Percentiles rank a stretch among this genome's conserved stretches.
Evolutionary conservation across 2,329 filamentous ascomycete species (phyloP).

Genomic region (Colletotrichum zoysiae): DNA sequence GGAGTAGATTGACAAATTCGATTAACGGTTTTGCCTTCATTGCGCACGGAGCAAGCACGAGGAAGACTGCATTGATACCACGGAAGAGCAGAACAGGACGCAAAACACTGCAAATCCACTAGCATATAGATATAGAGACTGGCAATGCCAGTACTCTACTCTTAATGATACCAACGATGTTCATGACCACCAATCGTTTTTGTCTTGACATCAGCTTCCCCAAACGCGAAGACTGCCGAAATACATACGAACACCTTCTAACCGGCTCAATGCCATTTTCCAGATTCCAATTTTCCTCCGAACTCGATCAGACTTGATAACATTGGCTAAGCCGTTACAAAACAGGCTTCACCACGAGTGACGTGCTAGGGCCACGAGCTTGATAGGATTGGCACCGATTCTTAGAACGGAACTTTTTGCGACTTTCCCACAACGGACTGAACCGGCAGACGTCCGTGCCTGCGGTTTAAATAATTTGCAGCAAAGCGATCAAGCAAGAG

Average conservation of each 20-base stretch:
- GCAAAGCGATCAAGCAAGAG: neutral
- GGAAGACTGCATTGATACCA: constrained; percentile 6
- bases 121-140: constrained; percentile 25
- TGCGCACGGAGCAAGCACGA: neutral
- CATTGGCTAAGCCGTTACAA: neutral
- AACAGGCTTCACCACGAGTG: constrained; percentile 1
- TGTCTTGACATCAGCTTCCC: neutral
- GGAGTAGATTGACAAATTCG: neutral
- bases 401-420: constrained; percentile 15
- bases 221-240: neutral
- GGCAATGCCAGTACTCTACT: constrained; percentile 17
- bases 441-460: neutral
- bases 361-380: constrained; percentile 1
- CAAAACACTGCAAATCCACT: constrained; percentile 10
- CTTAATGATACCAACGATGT: constrained; percentile 36
- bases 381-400: neutral
- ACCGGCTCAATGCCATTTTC: no score
- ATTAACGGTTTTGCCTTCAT: neutral
- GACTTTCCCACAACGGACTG: constrained; percentile 15
- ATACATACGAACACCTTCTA: neutral
- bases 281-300: neutral
- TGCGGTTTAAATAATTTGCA: neutral
- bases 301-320: neutral
- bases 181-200: constrained; percentile 13
- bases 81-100: neutral